Evolutionary conservation across 2,329 filamentous ascomycete genomes (phyloP).

Genomic region (Diaporthe citriasiana): DNA sequence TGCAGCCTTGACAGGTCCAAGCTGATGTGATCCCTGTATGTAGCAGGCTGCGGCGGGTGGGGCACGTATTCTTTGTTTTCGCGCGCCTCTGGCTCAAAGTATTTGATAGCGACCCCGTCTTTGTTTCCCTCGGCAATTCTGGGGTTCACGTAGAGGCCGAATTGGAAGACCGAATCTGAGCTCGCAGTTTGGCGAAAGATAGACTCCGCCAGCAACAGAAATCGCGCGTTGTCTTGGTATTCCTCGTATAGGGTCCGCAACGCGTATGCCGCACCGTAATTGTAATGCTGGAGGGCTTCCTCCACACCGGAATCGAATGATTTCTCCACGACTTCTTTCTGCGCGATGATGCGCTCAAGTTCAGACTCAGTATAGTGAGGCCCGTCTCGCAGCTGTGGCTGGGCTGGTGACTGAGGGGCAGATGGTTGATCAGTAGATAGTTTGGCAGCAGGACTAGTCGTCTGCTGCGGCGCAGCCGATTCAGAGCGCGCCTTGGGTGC

Average conservation of each 20-base stretch:
- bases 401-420: constrained; percentile 1
- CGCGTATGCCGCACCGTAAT: constrained; percentile 74
- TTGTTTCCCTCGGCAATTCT: constrained; percentile 71
- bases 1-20: constrained; percentile 54
- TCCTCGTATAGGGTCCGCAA: constrained; percentile 73
- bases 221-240: constrained; percentile 63
- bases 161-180: constrained; percentile 64
- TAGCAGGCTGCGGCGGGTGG: constrained; percentile 62
- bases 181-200: constrained; percentile 72
- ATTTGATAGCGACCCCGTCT: constrained; percentile 65
- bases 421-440: neutral
- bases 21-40: constrained; percentile 63
- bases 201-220: constrained; percentile 70
- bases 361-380: constrained; percentile 38
- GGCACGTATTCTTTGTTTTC: constrained; percentile 57
- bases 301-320: constrained; percentile 71
- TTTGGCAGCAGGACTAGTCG: constrained; percentile 15
- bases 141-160: constrained; percentile 63
- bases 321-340: constrained; percentile 62
- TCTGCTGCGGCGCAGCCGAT: constrained; percentile 31
- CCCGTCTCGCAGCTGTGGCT: constrained; percentile 22
- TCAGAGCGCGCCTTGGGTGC: constrained; percentile 1
- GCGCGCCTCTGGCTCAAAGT: constrained; percentile 66
- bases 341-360: constrained; percentile 33
- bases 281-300: constrained; percentile 68